Evolutionary conservation across 1,284 basidiomycete species (phyloP).

Genomic region (Fistulinella staudtii): DNA sequence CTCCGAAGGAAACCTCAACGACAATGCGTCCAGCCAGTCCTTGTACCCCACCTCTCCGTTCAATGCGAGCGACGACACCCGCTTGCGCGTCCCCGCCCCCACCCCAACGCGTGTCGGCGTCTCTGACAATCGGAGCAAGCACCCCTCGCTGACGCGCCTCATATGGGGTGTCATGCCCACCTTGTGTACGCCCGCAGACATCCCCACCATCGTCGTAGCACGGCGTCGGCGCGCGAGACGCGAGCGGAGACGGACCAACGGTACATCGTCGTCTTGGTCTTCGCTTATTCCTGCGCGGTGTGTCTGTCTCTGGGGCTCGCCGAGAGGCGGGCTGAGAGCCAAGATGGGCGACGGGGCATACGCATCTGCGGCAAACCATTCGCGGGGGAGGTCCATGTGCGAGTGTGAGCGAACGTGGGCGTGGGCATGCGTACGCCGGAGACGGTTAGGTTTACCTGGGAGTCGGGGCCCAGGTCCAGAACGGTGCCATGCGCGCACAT

Average conservation of each 20-base stretch:
- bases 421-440: neutral
- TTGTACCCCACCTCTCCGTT: constrained; percentile 3
- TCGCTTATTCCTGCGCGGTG: too few species aligned
- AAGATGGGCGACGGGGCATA: constrained; percentile 13
- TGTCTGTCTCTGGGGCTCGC: too few species aligned
- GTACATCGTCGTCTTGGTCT: constrained; percentile 21
- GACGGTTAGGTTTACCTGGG: constrained; percentile 16
- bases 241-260: constrained; percentile 11
- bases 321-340: constrained; percentile 20
- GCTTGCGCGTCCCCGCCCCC: constrained; percentile 2
- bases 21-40: constrained; percentile 23
- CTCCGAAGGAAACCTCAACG: constrained; percentile 7
- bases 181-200: neutral
- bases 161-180: constrained; percentile 1
- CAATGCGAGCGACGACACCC: constrained; percentile 4
- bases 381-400: constrained; percentile 2
- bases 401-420: constrained; percentile 7
- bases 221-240: constrained; percentile 8
- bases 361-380: constrained; percentile 19
- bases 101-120: constrained; percentile 21
- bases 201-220: neutral
- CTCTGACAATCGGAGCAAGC: constrained; percentile 13
- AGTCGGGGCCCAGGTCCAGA: constrained; percentile 15
- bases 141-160: constrained; percentile 21
- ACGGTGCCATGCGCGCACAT: constrained; percentile 19